phyloP scores from a whole-genome alignment of 2,329 filamentous ascomycete genomes.

The Raffaelea ambrosiae region DNA sequence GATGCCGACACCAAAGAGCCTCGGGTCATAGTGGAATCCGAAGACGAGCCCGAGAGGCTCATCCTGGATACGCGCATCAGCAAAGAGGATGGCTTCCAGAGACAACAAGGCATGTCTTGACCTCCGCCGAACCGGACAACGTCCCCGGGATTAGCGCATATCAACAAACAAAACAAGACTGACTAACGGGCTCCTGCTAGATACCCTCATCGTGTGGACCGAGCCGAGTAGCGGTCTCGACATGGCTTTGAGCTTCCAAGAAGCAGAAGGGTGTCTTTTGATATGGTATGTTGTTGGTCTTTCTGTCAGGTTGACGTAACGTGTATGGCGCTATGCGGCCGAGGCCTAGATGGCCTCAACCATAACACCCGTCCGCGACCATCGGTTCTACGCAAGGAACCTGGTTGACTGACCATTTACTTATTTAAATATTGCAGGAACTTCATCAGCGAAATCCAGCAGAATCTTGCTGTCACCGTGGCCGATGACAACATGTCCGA shows the following conservation, averaged over 20 bases:
- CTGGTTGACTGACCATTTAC: neutral
- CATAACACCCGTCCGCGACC: too few species aligned
- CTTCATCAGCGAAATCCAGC: slow-evolving; percentile 81
- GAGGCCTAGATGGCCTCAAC: too few species aligned
- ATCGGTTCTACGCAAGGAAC: too few species aligned
- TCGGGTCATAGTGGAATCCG: slow-evolving; percentile 82
- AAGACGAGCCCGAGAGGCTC: slow-evolving; percentile 77
- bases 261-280: slow-evolving; percentile 83
- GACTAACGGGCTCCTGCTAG: slow-evolving; percentile 34
- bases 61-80: slow-evolving; percentile 83
- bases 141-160: too few species aligned
- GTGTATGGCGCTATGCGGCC: too few species aligned
- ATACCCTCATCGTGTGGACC: slow-evolving; percentile 97
- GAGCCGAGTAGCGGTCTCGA: slow-evolving; percentile 76
- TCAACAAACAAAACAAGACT: too few species aligned
- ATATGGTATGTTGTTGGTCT: slow-evolving; percentile 61
- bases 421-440: slow-evolving; percentile 50
- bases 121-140: too few species aligned
- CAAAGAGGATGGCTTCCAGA: slow-evolving; percentile 94
- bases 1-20: slow-evolving; percentile 66
- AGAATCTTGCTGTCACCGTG: slow-evolving; percentile 44
- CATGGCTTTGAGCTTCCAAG: slow-evolving; percentile 97
- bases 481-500: slow-evolving; percentile 82
- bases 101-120: slow-evolving; percentile 78
- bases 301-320: neutral